Base-by-base conservation (phyloP, 2,329 filamentous ascomycete genomes). In the Alternaria brassicicola region DNA sequence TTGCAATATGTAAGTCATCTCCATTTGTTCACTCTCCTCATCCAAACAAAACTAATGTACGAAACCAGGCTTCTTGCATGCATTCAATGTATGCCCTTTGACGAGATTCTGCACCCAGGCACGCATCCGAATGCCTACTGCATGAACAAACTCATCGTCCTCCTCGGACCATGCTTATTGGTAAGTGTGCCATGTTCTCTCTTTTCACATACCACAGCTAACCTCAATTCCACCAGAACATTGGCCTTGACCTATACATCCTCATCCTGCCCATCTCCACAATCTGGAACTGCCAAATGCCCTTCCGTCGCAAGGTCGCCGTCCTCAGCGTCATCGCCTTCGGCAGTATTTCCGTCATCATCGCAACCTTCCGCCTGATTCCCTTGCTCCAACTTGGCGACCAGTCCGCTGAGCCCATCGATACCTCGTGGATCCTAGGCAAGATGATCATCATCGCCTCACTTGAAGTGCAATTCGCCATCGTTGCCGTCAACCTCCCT, bases 401-500 rank as follows among this genome's bases (percentile, higher is more conserved):
- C n/a, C 43, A 33, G 15, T 47, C 43, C 15, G 43, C 66, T 52
- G 59, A 45, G 3, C 62, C 64, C 5, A 50, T 67, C 5, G 72
- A 76, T 43, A 61, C 67, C 12, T 71, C 70, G 21, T 76, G 61
- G 36, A 59, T 67, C 2, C 62, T 77, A 8, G 75, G 74, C 4
- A 72, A 72, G 43, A 72, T 76, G 59, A 61, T 72, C 55, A 72
- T 76, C 21, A 64, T 76, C 17, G 70, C 74, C 2, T 66, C 66
- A 15, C 49, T 74, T 25, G 73, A 77, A 47, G 67, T 77, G 36
- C 64, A 75, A 47, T 58, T 72, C 15, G 76, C 71, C 19, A 68
- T 77, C 33, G 52, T 76, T 28, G 70, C 75, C 5, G 68, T 73
- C 51, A 77, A 76, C 59, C 63, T 75, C 36, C 74, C 73, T 0